These are phyloP conservation scores for Knufia petricola DNA, from an alignment of 2,329 filamentous ascomycete species.

Conservation along the genomic window DNA sequence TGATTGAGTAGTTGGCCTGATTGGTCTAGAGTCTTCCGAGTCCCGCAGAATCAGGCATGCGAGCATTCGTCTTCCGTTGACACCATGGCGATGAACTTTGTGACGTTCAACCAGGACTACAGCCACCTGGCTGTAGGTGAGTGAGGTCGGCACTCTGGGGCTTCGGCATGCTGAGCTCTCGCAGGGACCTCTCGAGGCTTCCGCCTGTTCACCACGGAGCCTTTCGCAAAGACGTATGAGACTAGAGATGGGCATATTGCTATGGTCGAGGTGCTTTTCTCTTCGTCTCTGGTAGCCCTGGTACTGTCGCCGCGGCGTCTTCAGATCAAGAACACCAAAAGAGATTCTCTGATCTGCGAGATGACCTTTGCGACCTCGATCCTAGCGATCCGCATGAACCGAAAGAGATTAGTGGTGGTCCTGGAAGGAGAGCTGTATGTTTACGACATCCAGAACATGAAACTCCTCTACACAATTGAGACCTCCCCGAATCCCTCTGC, in stretches of 20 bases:
- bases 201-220: slow-evolving; percentile 92
- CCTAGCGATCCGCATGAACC: slow-evolving; percentile 83
- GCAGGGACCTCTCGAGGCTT: slow-evolving; percentile 86
- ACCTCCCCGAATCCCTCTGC: slow-evolving; percentile 86
- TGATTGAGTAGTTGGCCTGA: too few species aligned
- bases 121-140: slow-evolving; percentile 89
- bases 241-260: slow-evolving; percentile 91
- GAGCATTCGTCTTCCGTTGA: not conserved
- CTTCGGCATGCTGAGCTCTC: slow-evolving; percentile 14
- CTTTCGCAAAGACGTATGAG: slow-evolving; percentile 89
- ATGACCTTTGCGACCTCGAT: slow-evolving; percentile 97
- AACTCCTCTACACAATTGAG: slow-evolving; percentile 79
- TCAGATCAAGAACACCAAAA: slow-evolving; percentile 92
- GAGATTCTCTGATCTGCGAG: slow-evolving; percentile 86
- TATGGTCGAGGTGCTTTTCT: slow-evolving; percentile 97
- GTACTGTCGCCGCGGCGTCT: slow-evolving; percentile 85
- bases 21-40: too few species aligned
- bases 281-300: slow-evolving; percentile 87
- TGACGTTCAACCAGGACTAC: slow-evolving; percentile 99
- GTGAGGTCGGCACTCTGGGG: slow-evolving; percentile 26
- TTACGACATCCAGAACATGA: slow-evolving; percentile 99
- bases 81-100: slow-evolving; percentile 81
- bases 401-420: slow-evolving; percentile 86
- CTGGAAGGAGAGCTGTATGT: slow-evolving; percentile 95
- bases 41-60: not conserved